Base-by-base conservation (phyloP, 495 filamentous ascomycete species). In the Trichoderma orchidacearum region DNA sequence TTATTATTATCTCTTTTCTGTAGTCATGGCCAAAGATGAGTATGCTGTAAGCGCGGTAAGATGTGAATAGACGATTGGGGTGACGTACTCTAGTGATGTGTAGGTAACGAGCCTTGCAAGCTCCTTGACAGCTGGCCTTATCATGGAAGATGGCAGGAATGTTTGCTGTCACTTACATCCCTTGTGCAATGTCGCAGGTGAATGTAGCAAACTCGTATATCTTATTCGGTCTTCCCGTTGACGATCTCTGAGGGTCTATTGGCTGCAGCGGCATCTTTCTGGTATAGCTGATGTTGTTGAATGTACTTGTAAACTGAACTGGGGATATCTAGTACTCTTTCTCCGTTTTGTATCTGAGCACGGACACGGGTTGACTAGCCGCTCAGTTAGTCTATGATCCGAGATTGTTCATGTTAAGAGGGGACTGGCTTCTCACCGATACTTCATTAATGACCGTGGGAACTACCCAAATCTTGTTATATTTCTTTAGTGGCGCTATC, bases 361-460 rank as follows among this genome's bases (percentile, higher is more conserved):
- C 87, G 79, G 55, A 92, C 88, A 68, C 41, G 41, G 23, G 41
- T 48, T 48, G 41, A 48, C 41, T 48, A 27, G 18, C 27, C 41
- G 21, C 8, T 23, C 12, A 1, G 41, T 48, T 48, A 48, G 41
- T 8, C n/a, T n/a, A n/a, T n/a, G n/a, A n/a, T n/a, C n/a, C n/a
- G n/a, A n/a, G n/a, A n/a, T n/a, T n/a, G n/a, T n/a, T n/a, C n/a
- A n/a, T n/a, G n/a, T n/a, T n/a, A n/a, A n/a, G n/a, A 7, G 1
- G 18, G 41, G 12, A 27, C 3, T 18, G n/a, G 36, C 88, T 89
- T 27, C 87, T 90, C 55, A 82, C 85, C 59, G 81, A 87, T 56
- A 94, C 85, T 62, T 90, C 85, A 62, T 94, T 92, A 50, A 85
- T 80, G 36, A 90, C 75, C 61, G 90, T 86, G 55, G 85, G 81